Conservation (phyloP, 768 basidiomycete genomes). For the Leccinum ochraceum region DNA sequence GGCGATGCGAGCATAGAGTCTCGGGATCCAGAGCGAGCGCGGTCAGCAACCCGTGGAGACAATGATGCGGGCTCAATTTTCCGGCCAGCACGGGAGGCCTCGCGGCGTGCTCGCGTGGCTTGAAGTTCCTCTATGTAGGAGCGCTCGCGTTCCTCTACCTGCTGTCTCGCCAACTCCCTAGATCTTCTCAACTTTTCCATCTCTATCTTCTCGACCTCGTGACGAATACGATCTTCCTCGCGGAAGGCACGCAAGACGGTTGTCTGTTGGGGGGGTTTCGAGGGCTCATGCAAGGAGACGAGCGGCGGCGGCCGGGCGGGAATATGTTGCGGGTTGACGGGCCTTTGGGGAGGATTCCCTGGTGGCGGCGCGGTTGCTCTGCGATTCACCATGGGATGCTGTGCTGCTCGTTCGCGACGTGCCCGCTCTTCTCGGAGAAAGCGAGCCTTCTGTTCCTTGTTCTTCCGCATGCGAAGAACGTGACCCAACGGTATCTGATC, state of each 20-base stretch:
- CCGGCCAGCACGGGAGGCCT: slow-evolving; percentile 52
- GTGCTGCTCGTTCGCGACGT: slow-evolving; percentile 44
- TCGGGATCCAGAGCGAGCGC: slow-evolving; percentile 40
- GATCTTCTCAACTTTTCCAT: slow-evolving; percentile 55
- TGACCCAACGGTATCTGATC: slow-evolving; percentile 70
- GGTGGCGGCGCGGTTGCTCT: slow-evolving; percentile 17
- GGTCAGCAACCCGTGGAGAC: slow-evolving; percentile 23
- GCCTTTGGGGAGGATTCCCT: slow-evolving; percentile 15
- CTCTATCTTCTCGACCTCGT: slow-evolving; percentile 46
- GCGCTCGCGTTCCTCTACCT: slow-evolving; percentile 53
- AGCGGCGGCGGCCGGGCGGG: slow-evolving; percentile 21
- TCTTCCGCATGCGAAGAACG: slow-evolving; percentile 70
- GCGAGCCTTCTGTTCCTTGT: slow-evolving; percentile 68
- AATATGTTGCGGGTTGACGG: slow-evolving; percentile 17
- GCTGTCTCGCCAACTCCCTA: slow-evolving; percentile 31
- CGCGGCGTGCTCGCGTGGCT: slow-evolving; percentile 61
- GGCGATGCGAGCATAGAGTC: slow-evolving; percentile 34
- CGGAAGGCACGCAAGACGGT: slow-evolving; percentile 24
- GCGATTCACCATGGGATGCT: slow-evolving; percentile 33
- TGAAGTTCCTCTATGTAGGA: slow-evolving; percentile 59
- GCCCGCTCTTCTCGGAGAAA: slow-evolving; percentile 64
- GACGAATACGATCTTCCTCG: slow-evolving; percentile 46
- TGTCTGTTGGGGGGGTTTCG: slow-evolving; percentile 6
- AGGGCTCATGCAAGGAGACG: slow-evolving; percentile 15
- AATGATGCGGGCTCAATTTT: slow-evolving; percentile 24